Percentiles rank a stretch among this genome's conserved stretches.
These are phyloP conservation scores for Phytophthora citrophthora DNA, from an alignment of 352 stramenopile species.

Conservation along the genomic window DNA sequence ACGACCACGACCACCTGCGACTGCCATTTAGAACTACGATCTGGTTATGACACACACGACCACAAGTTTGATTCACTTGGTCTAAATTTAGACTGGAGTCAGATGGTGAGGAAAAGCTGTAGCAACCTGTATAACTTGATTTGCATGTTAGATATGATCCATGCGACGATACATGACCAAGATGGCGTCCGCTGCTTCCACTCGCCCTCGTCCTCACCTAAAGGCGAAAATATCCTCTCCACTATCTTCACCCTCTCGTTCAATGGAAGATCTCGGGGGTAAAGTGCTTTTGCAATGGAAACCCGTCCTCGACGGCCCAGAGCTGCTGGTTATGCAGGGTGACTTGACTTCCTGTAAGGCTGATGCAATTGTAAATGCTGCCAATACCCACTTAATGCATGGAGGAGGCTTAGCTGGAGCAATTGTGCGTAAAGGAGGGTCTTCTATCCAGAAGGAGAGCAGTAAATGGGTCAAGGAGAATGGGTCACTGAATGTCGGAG, in stretches of 20 bases:
- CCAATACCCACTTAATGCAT: constrained; percentile 41
- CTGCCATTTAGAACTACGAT: background rate
- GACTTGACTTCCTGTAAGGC: constrained; percentile 43
- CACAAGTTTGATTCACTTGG: background rate
- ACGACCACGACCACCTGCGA: background rate
- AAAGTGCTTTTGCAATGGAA: constrained; percentile 25
- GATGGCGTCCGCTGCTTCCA: background rate
- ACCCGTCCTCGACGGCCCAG: constrained; percentile 1
- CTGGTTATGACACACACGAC: constrained; percentile 1
- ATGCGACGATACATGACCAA: background rate
- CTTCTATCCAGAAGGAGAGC: constrained; percentile 39
- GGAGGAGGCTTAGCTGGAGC: constrained; percentile 45
- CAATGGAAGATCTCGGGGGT: constrained; percentile 1
- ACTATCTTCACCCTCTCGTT: background rate
- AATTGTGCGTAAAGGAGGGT: constrained; percentile 38
- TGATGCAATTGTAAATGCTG: constrained; percentile 59
- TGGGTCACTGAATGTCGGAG: constrained; percentile 32
- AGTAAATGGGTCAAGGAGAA: constrained; percentile 35
- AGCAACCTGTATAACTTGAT: no score
- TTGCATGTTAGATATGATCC: no score
- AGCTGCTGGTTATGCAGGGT: constrained; percentile 44
- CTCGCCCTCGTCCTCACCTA: background rate
- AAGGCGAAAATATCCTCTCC: background rate
- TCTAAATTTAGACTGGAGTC: constrained; percentile 1
- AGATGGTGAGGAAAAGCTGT: background rate